Conservation (phyloP, 176 grass and related monocot genomes). For the Eleusine indica region DNA sequence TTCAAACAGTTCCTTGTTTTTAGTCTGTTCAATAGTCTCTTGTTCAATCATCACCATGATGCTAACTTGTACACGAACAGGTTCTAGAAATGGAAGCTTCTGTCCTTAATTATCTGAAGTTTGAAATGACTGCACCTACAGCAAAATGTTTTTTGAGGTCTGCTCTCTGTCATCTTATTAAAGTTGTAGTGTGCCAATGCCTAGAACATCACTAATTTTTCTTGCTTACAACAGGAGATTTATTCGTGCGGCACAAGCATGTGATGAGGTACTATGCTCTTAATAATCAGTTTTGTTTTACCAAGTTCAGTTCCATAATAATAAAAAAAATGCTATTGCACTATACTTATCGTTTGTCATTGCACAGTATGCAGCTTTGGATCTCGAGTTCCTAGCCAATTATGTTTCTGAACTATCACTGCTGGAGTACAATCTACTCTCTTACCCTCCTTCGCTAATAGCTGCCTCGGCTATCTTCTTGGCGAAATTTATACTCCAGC, state of each 20-base stretch:
- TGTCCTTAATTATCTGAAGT: constrained; percentile 86
- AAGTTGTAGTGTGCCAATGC: background rate
- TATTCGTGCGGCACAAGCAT: constrained; percentile 82
- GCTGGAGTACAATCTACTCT: constrained; percentile 85
- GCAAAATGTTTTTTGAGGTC: constrained; percentile 93
- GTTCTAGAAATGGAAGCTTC: constrained; percentile 95
- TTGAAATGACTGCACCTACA: constrained; percentile 94
- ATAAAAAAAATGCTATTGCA: background rate
- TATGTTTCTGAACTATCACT: constrained; percentile 90
- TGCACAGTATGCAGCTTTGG: constrained; percentile 71
- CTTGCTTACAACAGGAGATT: constrained; percentile 72
- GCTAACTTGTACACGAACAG: constrained; percentile 40
- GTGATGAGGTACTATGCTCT: constrained; percentile 61
- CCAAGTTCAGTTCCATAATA: background rate
- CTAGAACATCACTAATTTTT: constrained; percentile 18
- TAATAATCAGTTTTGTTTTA: constrained; percentile 27
- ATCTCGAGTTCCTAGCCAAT: constrained; percentile 84
- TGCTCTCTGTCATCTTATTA: constrained; percentile 4
- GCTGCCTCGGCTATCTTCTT: constrained; percentile 88
- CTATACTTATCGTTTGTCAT: constrained; percentile 29
- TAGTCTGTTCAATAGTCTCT: background rate
- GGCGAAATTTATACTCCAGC: constrained; percentile 88
- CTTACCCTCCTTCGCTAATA: constrained; percentile 76
- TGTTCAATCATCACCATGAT: background rate
- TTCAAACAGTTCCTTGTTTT: background rate